Evolutionary conservation across 495 filamentous ascomycete species (phyloP), one percentile per base, ranked within the genome.

Genomic region (Podospora tetraspora): DNA sequence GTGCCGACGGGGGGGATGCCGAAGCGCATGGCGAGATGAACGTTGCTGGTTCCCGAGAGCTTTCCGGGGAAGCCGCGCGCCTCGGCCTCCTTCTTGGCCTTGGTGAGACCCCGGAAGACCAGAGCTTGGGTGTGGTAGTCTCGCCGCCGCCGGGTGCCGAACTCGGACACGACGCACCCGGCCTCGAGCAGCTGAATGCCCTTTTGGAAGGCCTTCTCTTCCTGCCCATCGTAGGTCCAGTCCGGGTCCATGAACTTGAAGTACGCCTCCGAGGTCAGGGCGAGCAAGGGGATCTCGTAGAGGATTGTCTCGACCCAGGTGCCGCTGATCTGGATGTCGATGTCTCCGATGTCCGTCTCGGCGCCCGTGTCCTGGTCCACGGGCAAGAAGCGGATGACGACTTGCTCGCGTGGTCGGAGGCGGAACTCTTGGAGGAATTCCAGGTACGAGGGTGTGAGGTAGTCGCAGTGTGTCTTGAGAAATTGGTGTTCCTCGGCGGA

Each of bases 91-190:
- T 86, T 85, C 64, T 85, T 88, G 22, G 95, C 93, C 62, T 87
- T 87, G 23, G 84, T 84, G 30, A 98, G 80, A 3, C 95, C 95
- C 66, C 88, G 86, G 79, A 99, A 90, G 0, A 97, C 94, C 56
- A 97, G 79, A 11, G 96, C 92, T 66, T 98, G 96, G n/a, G 95
- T 87, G 75, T 92, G 91, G 72, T 97, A 98, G 77, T 97, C 93
- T 70, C 95, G 85, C 66, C 95, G 84, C 66, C 95, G 85, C 66
- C 95, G 84, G 10, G 91, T 94, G 29, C 95, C 95, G 74, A 98
- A 99, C 74, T 99, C 95, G 3, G 94, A 97, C 70, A 97, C 89
- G 24, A 91, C 79, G 75, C 96, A 98, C 12, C 93, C 96, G 69
- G 88, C 84, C 72, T 92, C 82, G 3, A 98, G 80, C 59, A 99